These are phyloP conservation scores for Apiospora saccharicola DNA, from an alignment of 2,329 filamentous ascomycete genomes.

Conservation along the genomic window DNA sequence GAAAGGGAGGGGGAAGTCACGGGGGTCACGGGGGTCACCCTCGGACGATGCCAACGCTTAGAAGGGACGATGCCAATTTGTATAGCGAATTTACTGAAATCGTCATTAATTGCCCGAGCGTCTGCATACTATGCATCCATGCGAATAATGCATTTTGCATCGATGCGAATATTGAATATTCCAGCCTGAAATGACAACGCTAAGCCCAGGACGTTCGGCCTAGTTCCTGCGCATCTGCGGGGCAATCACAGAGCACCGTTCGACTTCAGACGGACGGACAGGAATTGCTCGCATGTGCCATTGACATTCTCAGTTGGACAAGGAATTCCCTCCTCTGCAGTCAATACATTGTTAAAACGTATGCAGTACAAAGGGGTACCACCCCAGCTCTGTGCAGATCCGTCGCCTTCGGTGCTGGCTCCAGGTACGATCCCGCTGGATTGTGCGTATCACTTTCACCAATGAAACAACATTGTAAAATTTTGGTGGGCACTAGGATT, in stretches of 20 bases:
- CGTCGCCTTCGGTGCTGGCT: background rate
- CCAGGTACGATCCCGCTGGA: background rate
- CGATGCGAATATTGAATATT: too few species aligned
- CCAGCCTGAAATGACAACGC: too few species aligned
- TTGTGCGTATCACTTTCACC: background rate
- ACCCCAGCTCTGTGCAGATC: background rate
- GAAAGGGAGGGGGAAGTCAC: too few species aligned
- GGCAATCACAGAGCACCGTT: background rate
- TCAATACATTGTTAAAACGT: background rate
- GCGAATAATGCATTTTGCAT: too few species aligned
- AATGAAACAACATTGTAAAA: background rate
- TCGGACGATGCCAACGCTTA: too few species aligned
- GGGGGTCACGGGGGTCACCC: too few species aligned
- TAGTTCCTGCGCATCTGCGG: constrained; percentile 4
- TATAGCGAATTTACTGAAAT: too few species aligned
- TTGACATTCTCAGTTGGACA: background rate
- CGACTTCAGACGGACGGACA: background rate
- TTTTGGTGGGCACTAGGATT: background rate
- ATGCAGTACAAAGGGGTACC: background rate
- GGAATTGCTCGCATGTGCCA: background rate
- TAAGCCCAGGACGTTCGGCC: background rate
- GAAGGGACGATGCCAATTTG: too few species aligned
- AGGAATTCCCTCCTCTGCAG: background rate
- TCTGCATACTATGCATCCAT: too few species aligned
- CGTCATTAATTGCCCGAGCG: too few species aligned